Percentiles rank a stretch among this genome's conserved stretches.
These are phyloP conservation scores for Kuraishia ogatae DNA, from an alignment of 805 yeast species.

Conservation along the genomic window DNA sequence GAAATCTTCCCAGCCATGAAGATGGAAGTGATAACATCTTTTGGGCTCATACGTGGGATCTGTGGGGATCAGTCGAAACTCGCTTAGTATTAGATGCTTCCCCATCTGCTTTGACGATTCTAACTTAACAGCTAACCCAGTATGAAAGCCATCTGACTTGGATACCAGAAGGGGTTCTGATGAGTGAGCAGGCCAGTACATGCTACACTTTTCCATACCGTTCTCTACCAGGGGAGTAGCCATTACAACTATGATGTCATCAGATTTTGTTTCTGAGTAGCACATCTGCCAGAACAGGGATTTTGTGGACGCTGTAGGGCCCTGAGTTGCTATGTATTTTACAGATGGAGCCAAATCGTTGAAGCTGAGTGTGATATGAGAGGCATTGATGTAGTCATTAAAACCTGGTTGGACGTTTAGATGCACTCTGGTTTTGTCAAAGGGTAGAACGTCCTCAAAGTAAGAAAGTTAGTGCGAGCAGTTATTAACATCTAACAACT, in stretches of 20 bases:
- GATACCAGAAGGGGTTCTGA: conserved; percentile 4
- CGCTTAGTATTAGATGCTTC: neutral
- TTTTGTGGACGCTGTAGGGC: conserved; percentile 35
- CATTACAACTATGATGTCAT: conserved; percentile 51
- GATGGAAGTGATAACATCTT: conserved; percentile 29
- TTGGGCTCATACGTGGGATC: conserved; percentile 9
- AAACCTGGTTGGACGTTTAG: neutral
- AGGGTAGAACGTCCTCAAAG: conserved; percentile 3
- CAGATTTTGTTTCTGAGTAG: conserved; percentile 13
- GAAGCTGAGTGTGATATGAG: conserved; percentile 14
- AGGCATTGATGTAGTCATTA: conserved; percentile 27
- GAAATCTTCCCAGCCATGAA: conserved; percentile 36
- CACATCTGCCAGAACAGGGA: conserved; percentile 39
- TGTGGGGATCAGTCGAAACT: neutral
- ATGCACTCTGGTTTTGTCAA: neutral
- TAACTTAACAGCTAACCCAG: conserved; percentile 6
- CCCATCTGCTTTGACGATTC: conserved; percentile 8
- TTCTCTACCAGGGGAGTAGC: conserved; percentile 54
- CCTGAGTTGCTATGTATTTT: conserved; percentile 65
- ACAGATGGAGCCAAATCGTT: conserved; percentile 3
- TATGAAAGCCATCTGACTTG: conserved; percentile 3
- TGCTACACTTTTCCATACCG: conserved; percentile 29
- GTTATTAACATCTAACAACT: too few species aligned
- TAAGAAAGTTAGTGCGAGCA: conserved; percentile 1
- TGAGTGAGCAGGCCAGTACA: conserved; percentile 26